Conservation (phyloP, 768 basidiomycete genomes). For the Suillus weaverae region DNA sequence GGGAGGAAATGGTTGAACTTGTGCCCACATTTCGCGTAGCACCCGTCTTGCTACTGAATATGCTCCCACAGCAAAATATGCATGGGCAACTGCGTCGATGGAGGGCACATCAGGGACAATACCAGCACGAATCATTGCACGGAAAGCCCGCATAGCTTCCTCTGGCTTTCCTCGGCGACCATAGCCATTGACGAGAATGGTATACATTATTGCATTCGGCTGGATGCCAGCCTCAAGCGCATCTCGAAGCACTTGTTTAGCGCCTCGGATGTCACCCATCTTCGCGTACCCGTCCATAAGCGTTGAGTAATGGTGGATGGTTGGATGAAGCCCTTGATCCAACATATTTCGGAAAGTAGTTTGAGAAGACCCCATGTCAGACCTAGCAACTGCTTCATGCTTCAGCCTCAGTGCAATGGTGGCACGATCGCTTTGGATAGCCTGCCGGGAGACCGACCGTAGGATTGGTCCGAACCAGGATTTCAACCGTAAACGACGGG, state of each 20-base stretch:
- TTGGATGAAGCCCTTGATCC: conserved; percentile 68
- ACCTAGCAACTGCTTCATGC: conserved; percentile 54
- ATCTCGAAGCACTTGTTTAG: conserved; percentile 54
- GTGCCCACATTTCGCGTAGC: conserved; percentile 64
- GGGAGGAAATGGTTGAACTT: conserved; percentile 59
- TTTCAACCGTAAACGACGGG: conserved; percentile 31
- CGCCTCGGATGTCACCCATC: conserved; percentile 58
- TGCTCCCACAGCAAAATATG: conserved; percentile 60
- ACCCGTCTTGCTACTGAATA: conserved; percentile 50
- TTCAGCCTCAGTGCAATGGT: conserved; percentile 63
- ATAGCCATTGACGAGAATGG: conserved; percentile 72
- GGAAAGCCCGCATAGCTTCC: conserved; percentile 55
- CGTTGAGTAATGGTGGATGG: conserved; percentile 69
- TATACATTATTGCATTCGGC: conserved; percentile 70
- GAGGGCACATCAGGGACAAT: conserved; percentile 69
- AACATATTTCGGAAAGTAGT: conserved; percentile 59
- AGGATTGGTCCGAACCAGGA: conserved; percentile 42
- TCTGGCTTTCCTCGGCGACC: conserved; percentile 58
- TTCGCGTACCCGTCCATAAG: conserved; percentile 74
- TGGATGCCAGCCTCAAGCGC: conserved; percentile 50
- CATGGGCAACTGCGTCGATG: conserved; percentile 69
- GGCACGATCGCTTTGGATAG: conserved; percentile 54
- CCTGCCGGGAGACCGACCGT: conserved; percentile 46
- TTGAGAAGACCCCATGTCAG: conserved; percentile 52
- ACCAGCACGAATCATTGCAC: conserved; percentile 59